Base-by-base conservation (phyloP, 2,329 filamentous ascomycete species). In the Colletotrichum lentis region DNA sequence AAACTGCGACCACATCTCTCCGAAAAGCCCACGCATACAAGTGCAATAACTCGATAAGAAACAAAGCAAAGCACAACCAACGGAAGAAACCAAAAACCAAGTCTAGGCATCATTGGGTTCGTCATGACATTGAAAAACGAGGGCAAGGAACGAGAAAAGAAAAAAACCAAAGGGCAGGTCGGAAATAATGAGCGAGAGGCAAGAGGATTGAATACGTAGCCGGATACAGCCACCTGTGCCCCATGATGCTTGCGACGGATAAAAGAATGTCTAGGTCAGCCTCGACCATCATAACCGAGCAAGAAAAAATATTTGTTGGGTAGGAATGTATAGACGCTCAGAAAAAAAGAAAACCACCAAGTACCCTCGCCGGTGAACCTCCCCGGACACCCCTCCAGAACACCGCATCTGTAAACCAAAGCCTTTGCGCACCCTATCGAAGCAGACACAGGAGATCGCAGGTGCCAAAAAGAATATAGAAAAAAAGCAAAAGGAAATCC, bases 201-300 rank as follows among this genome's bases (percentile, higher is more conserved):
- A 27, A 27, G 41, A 43, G 53, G 24, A 24, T 18, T 8, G 16
- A 24, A 22, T 6, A 39, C 2, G 31, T n/a, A 53, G 31, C 31
- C 37, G 10, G 50, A 39, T 37, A 35, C 24, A 24, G 31, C 43
- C 43, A 47, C 56, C 18, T 46, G 52, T 11, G 6, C 52, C 35
- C 35, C 8, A 24, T 3, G 18, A 14, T 49, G 22, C 24, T 18
- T 37, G 20, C 11, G 5, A 56, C 6, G 31, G 22, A 41, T 41
- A 53, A 39, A 66, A 60, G 44, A 67, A 57, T 12, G 56, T 67
- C 44, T 56, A 62, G 46, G 39, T 22, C 58, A 39, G 39, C 46
- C 37, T 47, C 20, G 39, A 18, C 46, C 44, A 20, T 24, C 44
- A 20, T 24, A 20, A 46, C n/a, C 12, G n/a, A 58, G 27, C 24